Evolutionary conservation across 352 stramenopile species (phyloP).

Genomic region (Globisporangium emineosum): DNA sequence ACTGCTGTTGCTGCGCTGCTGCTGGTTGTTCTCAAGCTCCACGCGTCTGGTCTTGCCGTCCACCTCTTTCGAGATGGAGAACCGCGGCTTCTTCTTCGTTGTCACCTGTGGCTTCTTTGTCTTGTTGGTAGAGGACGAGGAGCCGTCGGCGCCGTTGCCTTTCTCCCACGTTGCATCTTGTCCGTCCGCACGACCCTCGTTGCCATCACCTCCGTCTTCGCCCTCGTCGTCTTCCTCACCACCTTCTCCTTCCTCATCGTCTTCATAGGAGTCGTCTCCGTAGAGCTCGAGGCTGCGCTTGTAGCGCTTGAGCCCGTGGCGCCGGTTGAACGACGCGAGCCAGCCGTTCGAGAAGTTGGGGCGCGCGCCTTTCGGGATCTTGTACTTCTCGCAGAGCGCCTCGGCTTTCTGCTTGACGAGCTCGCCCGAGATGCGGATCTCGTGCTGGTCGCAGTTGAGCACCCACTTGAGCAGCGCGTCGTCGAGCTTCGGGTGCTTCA

Average conservation of each 20-base stretch:
- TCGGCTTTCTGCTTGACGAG: constrained; percentile 38
- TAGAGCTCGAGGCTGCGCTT: constrained; percentile 8
- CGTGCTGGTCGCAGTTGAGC: constrained; percentile 28
- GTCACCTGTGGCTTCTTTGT: background rate
- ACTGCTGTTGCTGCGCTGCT: background rate
- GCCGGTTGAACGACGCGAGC: constrained; percentile 52
- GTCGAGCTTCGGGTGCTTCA: constrained; percentile 58
- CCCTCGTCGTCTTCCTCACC: background rate
- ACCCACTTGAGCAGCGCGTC: constrained; percentile 47
- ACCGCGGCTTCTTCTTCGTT: constrained; percentile 6
- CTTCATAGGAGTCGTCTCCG: background rate
- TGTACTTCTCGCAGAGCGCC: constrained; percentile 34
- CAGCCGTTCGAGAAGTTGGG: constrained; percentile 63
- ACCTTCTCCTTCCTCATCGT: background rate
- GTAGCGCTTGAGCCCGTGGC: constrained; percentile 28
- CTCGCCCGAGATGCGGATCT: constrained; percentile 23
- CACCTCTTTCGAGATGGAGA: constrained; percentile 13
- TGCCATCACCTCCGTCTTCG: background rate
- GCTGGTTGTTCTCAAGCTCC: background rate
- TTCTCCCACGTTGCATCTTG: background rate
- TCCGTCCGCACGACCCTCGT: background rate
- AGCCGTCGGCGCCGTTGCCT: background rate
- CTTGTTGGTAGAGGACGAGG: background rate
- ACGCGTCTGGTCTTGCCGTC: constrained; percentile 9
- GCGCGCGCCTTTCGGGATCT: constrained; percentile 18